Base-by-base conservation (phyloP, 2,329 filamentous ascomycete species). In the Rutstroemia sp. region DNA sequence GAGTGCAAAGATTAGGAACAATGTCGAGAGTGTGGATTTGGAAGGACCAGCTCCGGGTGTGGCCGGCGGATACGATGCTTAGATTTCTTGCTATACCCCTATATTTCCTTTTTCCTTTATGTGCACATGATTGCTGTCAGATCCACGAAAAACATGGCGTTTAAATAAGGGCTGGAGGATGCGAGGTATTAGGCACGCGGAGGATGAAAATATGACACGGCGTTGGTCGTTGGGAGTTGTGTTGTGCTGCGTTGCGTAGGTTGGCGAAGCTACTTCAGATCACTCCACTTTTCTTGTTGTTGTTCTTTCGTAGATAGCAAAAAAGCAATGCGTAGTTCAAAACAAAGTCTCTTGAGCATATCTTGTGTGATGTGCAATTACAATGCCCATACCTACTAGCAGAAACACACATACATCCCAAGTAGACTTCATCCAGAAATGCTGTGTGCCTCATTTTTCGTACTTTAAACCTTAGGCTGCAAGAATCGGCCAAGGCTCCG, bases 1-100 rank as follows among this genome's bases (percentile, higher is more conserved):
- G 63, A 83, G 79, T 59, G 75, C 75, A 19, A 72, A 75, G 57
- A 76, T 85, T 64, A 75, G 78, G 25, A 64, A 62, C 30, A 66
- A 60, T 5, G 69, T 70, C 27, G 65, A 70, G 56, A 62, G 57
- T 5, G 67, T 70, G 8, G 68, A 70, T 59, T 56, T 70, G 10
- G 68, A 70, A 46, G 68, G 68, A 2, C 63, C 68, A 4, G 67
- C 67, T 19, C 68, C 68, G 1, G 68, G 68, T 4, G 64, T 70
- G 5, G 67, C 67, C 5, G 67, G 61, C 12, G 64, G 57, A 48
- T 69, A 66, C 58, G 67, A 69, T 60, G 52, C 59, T 59, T 67
- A 51, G 38, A 56, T 34, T 50, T 56, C 53, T 51, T 56, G 38
- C 42, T 50, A 56, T 56, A 56, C 53, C 53, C 53, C 38, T 4